Evolutionary conservation across 148 eudicot species (phyloP).

Genomic region (Dysphania ambrosioides): DNA sequence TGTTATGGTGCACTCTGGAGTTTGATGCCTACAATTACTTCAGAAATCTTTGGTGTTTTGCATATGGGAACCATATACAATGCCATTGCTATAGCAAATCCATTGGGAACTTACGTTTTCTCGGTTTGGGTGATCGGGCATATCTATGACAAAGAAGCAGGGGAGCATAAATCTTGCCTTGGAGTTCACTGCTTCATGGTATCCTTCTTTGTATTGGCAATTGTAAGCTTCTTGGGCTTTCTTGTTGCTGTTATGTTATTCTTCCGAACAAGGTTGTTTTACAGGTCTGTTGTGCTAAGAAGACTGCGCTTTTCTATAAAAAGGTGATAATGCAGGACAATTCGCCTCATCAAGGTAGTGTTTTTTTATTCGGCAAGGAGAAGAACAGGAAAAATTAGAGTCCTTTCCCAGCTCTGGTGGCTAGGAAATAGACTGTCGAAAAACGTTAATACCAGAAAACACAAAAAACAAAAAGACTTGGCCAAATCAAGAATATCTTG

Average conservation of each 20-base stretch:
- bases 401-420: no score
- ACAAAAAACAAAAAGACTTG: no score
- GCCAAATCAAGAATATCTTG: no score
- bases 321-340: constrained; percentile 18
- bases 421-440: no score
- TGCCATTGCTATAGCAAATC: constrained; percentile 74
- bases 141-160: constrained; percentile 68
- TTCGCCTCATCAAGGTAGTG: no score
- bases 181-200: constrained; percentile 79
- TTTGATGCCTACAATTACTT: constrained; percentile 78
- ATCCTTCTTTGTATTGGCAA: constrained; percentile 60
- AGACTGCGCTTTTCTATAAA: constrained; percentile 31
- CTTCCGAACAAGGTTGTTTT: constrained; percentile 62
- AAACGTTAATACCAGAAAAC: no score
- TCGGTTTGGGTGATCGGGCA: constrained; percentile 75
- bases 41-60: constrained; percentile 71
- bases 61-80: constrained; percentile 94
- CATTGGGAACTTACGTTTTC: constrained; percentile 70
- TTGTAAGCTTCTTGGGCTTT: constrained; percentile 52
- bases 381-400: no score
- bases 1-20: constrained; percentile 92
- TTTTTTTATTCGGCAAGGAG: no score
- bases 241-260: constrained; percentile 54
- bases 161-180: constrained; percentile 42
- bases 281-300: constrained; percentile 43